Evolutionary conservation across 441 rosid species (phyloP), one percentile per base, ranked within the genome.

Genomic region (Populus hybrid): DNA sequence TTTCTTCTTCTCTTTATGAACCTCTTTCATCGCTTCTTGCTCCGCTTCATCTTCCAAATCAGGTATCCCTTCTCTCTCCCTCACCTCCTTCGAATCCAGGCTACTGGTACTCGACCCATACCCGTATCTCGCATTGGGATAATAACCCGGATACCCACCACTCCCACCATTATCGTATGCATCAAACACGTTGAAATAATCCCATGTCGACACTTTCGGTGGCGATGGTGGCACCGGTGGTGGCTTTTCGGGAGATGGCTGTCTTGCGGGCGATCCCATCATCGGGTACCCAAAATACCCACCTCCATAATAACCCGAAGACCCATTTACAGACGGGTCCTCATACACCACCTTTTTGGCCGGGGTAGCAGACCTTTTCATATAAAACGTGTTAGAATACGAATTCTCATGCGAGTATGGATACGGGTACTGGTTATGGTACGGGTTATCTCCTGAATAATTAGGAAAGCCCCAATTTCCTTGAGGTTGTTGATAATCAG

Each of bases 1-100:
- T 78, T 79, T 83, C 79, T 69, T 81, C 64, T 64, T 83, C 29
- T 86, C 87, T 65, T 83, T 88, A 33, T 76, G 77, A 56, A 83
- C 77, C 29, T 85, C 87, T 82, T 84, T 87, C 67, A 76, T 72
- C 64, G 74, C 84, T 79, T 89, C 92, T 9, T 84, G 88, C 83
- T 95, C 96, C 0, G 93, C 89, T 80, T 93, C 99, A 64, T 95
- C 98, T 84, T 95, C 99, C 84, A 95, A 77, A 31, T 93, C 98
- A 64, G 98, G 99, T 76, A 95, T 95, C 76, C 98, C 97, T 85
- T 95, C 99, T 74, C 97, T 89, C 82, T 92, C 98, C 81, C 98
- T 89, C 76, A 95, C 96, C 81, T 90, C 98, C 76, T 92, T 93
- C 23, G 97, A 92, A 78, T 95, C 99, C 21, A 92, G 98, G 74